A percentile compares a stretch with the other conserved stretches of the same genome.
Evolutionary conservation across 2,329 filamentous ascomycete species (phyloP).

Genomic region (Sporothrix humicola): DNA sequence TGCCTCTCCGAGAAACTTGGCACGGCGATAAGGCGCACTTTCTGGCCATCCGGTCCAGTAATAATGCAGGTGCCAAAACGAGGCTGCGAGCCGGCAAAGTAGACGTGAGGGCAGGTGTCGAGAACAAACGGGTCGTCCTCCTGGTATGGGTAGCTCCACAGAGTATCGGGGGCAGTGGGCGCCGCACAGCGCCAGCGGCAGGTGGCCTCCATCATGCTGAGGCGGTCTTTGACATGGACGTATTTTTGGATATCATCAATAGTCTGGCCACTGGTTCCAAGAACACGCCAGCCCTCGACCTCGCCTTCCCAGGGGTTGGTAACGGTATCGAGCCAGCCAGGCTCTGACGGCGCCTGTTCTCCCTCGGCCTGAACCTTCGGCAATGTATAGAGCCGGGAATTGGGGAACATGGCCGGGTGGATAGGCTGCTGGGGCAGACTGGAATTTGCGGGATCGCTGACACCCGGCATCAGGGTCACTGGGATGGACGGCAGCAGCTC

Average conservation of each 20-base stretch:
- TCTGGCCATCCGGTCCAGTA: constrained; percentile 69
- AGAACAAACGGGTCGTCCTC: constrained; percentile 91
- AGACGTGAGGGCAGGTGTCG: constrained; percentile 83
- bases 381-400: constrained; percentile 70
- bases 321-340: constrained; percentile 77
- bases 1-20: constrained; percentile 80
- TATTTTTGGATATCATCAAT: constrained; percentile 95
- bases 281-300: constrained; percentile 84
- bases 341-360: constrained; percentile 1
- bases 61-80: constrained; percentile 75
- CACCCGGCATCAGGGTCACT: constrained; percentile 85
- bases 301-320: constrained; percentile 95
- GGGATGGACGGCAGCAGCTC: constrained; percentile 84
- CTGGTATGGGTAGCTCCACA: constrained; percentile 97
- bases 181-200: constrained; percentile 89
- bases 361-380: constrained; percentile 37
- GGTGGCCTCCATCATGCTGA: constrained; percentile 94
- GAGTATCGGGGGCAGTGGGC: constrained; percentile 92
- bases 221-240: constrained; percentile 73
- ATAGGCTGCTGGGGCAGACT: constrained; percentile 92
- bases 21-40: constrained; percentile 78
- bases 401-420: constrained; percentile 88
- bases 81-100: constrained; percentile 86
- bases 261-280: constrained; percentile 90
- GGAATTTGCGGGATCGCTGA: constrained; percentile 83